phyloP scores from a whole-genome alignment of 2,329 filamentous ascomycete species.

The Coleophoma crateriformis region DNA sequence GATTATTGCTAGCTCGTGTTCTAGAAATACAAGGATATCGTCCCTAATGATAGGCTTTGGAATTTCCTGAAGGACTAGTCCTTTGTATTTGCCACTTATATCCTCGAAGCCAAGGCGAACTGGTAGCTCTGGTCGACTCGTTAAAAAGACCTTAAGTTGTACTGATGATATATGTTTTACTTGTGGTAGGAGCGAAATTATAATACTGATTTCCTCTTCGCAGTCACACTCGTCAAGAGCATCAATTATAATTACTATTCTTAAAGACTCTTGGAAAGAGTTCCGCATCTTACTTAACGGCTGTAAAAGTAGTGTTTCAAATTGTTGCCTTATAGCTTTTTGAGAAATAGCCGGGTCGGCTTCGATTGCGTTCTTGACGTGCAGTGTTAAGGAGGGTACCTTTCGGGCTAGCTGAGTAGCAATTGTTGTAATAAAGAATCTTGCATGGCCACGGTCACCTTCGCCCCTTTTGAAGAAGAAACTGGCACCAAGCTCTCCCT shows the following conservation, averaged over 20 bases:
- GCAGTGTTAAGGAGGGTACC: constrained; percentile 21
- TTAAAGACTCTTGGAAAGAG: not conserved
- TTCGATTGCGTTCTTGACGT: constrained; percentile 26
- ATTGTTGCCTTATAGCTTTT: constrained; percentile 30
- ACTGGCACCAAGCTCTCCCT: constrained; percentile 5
- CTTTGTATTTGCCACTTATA: constrained; percentile 20
- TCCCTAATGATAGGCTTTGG: constrained; percentile 21
- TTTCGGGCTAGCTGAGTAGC: constrained; percentile 25
- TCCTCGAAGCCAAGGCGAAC: constrained; percentile 30
- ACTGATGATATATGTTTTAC: constrained; percentile 7
- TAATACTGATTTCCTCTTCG: constrained; percentile 22
- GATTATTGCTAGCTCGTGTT: constrained; percentile 25
- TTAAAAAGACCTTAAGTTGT: constrained; percentile 31
- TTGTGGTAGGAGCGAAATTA: constrained; percentile 25
- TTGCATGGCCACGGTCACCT: constrained; percentile 28
- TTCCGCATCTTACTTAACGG: constrained; percentile 14
- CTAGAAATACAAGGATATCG: constrained; percentile 32
- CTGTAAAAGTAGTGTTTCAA: constrained; percentile 31
- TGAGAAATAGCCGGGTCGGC: constrained; percentile 21
- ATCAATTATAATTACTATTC: constrained; percentile 24
- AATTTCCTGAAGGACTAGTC: constrained; percentile 32
- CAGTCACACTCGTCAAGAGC: constrained; percentile 30
- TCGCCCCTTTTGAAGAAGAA: constrained; percentile 11
- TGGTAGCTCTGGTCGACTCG: constrained; percentile 34
- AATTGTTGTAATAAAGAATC: constrained; percentile 35